phyloP scores from a whole-genome alignment of 495 filamentous ascomycete genomes.

The Patellaria atrata region DNA sequence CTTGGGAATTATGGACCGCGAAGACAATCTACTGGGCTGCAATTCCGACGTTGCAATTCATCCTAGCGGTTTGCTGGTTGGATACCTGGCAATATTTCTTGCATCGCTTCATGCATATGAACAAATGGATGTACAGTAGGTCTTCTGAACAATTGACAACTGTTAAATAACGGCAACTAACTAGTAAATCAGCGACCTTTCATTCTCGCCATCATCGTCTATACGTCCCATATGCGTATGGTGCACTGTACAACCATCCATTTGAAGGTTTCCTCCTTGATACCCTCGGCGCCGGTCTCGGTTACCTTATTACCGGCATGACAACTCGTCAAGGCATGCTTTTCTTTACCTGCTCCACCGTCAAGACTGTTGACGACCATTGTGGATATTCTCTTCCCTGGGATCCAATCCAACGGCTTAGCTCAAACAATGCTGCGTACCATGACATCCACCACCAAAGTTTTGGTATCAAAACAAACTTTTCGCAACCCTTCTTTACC shows the following conservation, averaged over 20 bases:
- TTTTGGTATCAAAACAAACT: slow-evolving; percentile 85
- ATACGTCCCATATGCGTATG: slow-evolving; percentile 94
- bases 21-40: slow-evolving; percentile 64
- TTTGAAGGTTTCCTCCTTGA: slow-evolving; percentile 88
- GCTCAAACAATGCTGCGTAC: slow-evolving; percentile 85
- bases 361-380: slow-evolving; percentile 97
- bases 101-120: slow-evolving; percentile 87
- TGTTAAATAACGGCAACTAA: slow-evolving; percentile 10
- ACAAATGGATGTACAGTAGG: slow-evolving; percentile 92
- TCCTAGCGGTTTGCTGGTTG: slow-evolving; percentile 53
- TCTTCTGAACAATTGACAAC: slow-evolving; percentile 18
- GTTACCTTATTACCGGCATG: slow-evolving; percentile 64
- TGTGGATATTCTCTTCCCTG: slow-evolving; percentile 91
- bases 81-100: slow-evolving; percentile 98
- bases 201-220: slow-evolving; percentile 91
- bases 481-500: slow-evolving; percentile 73
- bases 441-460: slow-evolving; percentile 98
- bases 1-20: slow-evolving; percentile 64
- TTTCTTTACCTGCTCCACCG: slow-evolving; percentile 70
- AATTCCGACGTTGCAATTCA: slow-evolving; percentile 61
- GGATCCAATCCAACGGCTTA: slow-evolving; percentile 83
- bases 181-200: slow-evolving; percentile 47
- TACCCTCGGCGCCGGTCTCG: slow-evolving; percentile 69
- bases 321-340: slow-evolving; percentile 63
- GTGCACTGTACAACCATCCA: slow-evolving; percentile 91